Base-by-base conservation (phyloP, 169 alveolate species). In the Plasmodium gallinaceum region DNA sequence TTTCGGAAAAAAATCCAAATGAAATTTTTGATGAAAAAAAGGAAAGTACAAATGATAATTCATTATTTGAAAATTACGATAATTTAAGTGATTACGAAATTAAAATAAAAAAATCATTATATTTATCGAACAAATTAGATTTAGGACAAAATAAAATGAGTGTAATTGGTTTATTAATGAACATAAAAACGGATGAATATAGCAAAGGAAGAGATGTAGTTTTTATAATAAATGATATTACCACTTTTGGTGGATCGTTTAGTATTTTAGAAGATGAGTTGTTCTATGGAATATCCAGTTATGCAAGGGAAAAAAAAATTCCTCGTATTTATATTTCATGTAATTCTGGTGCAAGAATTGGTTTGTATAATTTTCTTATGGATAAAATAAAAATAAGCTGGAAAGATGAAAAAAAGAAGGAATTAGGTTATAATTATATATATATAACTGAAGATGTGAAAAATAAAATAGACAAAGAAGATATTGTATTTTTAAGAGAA, bases 291-390 rank as follows among this genome's bases (percentile, higher is more conserved):
- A 95, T 95, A 58, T 94, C 97, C 7, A 92, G 93, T 69, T 93
- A 90, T 46, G 95, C 98, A 6, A 94, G 98, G 45, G 75, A 88
- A 58, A 91, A 86, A 18, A 96, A 96, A 71, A 64, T 95, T 7
- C 98, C 97, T 0, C 93, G 97, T 18, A 87, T 95, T 45, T 95
- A 92, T 80, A 94, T 95, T 46, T 95, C 97, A 2, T 93, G 95
- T 85, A 95, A 95, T 89, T 91, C 95, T 45, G 98, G 98, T 24
- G 97, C 97, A 0, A 88, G 97, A 48, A 94, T 96, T 62, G 97
- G 97, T 6, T 58, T 96, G 88, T 95, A 94, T 39, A 94, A 89
- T 43, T 94, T 88, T 57, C 69, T 96, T 51, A 92, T 88, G 92
- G 92, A 75, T 24, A 88, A 90, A 76, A 66, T 94, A 72, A 85